Evolutionary conservation across 1,284 basidiomycete genomes (phyloP).

Genomic region (Apiotrichum domesticum): DNA sequence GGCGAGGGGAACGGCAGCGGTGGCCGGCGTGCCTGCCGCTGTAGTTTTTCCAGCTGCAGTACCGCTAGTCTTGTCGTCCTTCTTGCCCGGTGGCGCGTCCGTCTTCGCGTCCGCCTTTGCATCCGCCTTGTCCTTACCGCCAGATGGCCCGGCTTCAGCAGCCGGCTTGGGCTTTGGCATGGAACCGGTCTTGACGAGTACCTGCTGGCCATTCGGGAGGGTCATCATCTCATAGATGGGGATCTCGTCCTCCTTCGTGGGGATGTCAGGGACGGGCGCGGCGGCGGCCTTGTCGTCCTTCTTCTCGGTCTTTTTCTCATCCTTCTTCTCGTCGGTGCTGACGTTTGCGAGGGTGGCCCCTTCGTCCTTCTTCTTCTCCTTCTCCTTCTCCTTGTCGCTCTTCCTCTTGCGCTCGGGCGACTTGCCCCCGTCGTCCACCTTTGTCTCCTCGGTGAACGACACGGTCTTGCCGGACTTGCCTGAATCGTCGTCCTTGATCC

Average conservation of each 20-base stretch:
- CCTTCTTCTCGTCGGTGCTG: not conserved
- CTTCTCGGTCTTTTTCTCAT: not conserved
- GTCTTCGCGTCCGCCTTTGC: not conserved
- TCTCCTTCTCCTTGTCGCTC: not conserved
- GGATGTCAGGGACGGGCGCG: not conserved
- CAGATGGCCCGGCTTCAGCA: slow-evolving; percentile 17
- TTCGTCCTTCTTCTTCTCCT: not conserved
- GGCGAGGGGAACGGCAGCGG: not conserved
- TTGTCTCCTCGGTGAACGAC: not conserved
- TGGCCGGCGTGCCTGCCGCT: not conserved
- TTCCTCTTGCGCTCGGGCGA: not conserved
- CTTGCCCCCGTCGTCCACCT: not conserved
- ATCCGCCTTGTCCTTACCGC: not conserved
- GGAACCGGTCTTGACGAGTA: slow-evolving; percentile 18
- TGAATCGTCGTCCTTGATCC: too few relatives aligned
- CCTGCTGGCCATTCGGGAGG: slow-evolving; percentile 30
- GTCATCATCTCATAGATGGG: slow-evolving; percentile 25
- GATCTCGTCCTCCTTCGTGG: slow-evolving; percentile 1
- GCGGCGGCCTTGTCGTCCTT: too few relatives aligned
- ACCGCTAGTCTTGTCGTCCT: not conserved
- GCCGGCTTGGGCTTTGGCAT: slow-evolving; percentile 19
- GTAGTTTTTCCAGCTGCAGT: not conserved
- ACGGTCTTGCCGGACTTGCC: not conserved
- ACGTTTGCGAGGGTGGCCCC: not conserved
- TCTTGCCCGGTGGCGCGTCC: not conserved